Conservation (phyloP, 495 filamentous ascomycete species). For the Arthonia radiata region DNA sequence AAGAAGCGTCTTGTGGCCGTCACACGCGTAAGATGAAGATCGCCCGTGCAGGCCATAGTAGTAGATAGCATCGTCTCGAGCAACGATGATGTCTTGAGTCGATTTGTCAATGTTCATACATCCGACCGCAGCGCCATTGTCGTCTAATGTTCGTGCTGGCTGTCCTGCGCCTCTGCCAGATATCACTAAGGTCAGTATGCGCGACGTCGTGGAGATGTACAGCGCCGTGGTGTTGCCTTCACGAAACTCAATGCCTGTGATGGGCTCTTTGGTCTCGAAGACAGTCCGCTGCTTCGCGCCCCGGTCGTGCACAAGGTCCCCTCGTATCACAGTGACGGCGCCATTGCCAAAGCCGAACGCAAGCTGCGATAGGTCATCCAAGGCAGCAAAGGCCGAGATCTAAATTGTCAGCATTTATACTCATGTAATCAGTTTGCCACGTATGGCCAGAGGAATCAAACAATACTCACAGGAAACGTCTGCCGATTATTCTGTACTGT, state of each 20-base stretch:
- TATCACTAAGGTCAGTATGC: conserved; percentile 69
- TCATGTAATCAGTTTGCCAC: background rate
- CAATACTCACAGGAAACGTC: conserved; percentile 51
- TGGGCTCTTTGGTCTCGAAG: conserved; percentile 87
- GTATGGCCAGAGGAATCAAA: background rate
- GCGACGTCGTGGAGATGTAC: conserved; percentile 74
- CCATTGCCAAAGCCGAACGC: conserved; percentile 93
- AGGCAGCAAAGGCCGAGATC: conserved; percentile 73
- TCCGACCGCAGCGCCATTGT: conserved; percentile 65
- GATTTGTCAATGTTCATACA: conserved; percentile 73
- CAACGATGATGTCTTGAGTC: conserved; percentile 68
- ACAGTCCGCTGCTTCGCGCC: conserved; percentile 91
- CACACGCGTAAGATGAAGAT: conserved; percentile 68
- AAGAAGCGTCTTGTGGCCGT: conserved; percentile 68
- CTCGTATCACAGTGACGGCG: conserved; percentile 74
- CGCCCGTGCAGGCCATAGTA: conserved; percentile 70
- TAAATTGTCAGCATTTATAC: conserved; percentile 10
- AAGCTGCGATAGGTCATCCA: conserved; percentile 71
- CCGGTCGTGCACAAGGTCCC: conserved; percentile 84
- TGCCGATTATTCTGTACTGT: conserved; percentile 76
- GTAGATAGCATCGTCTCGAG: conserved; percentile 82
- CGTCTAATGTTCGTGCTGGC: conserved; percentile 66
- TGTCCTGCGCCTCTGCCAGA: conserved; percentile 72
- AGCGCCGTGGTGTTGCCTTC: conserved; percentile 46
- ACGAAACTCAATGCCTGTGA: conserved; percentile 67